Percentiles rank a stretch among this genome's conserved stretches.
Conservation (phyloP, 768 basidiomycete species). For the Boletus sp. region DNA sequence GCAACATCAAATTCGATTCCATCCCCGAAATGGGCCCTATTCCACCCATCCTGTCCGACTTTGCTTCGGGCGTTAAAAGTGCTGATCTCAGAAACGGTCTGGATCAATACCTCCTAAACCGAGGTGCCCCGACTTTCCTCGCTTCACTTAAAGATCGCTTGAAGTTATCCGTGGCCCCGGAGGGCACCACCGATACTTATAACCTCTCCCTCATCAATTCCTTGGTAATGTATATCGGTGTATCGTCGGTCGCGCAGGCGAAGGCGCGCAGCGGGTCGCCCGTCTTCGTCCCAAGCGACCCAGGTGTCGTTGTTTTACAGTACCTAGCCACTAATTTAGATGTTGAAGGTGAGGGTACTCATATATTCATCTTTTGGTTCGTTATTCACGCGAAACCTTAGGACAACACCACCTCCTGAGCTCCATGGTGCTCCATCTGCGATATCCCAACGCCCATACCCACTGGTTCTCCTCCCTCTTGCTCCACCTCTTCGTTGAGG, state of each 20-base stretch:
- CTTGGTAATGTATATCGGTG: constrained; percentile 94
- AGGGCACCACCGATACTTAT: constrained; percentile 60
- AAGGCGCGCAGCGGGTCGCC: constrained; percentile 82
- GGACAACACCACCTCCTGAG: constrained; percentile 95
- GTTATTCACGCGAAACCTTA: constrained; percentile 30
- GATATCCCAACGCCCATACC: constrained; percentile 98
- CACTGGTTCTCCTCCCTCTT: constrained; percentile 95
- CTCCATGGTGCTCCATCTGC: constrained; percentile 90
- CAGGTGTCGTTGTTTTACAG: constrained; percentile 81
- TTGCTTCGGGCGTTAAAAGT: constrained; percentile 75
- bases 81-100: constrained; percentile 77
- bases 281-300: constrained; percentile 77
- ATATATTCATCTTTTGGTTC: not conserved
- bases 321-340: constrained; percentile 84
- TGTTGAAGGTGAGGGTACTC: constrained; percentile 70
- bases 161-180: constrained; percentile 45
- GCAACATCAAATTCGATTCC: constrained; percentile 67
- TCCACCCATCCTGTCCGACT: constrained; percentile 90
- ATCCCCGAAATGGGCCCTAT: constrained; percentile 91
- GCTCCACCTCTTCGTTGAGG: constrained; percentile 81
- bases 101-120: constrained; percentile 82
- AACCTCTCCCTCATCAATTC: constrained; percentile 91
- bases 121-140: constrained; percentile 69
- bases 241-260: constrained; percentile 85
- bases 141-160: constrained; percentile 79